phyloP scores from a whole-genome alignment of 2,329 filamentous ascomycete species.

The Sphaerostilbella broomeana region DNA sequence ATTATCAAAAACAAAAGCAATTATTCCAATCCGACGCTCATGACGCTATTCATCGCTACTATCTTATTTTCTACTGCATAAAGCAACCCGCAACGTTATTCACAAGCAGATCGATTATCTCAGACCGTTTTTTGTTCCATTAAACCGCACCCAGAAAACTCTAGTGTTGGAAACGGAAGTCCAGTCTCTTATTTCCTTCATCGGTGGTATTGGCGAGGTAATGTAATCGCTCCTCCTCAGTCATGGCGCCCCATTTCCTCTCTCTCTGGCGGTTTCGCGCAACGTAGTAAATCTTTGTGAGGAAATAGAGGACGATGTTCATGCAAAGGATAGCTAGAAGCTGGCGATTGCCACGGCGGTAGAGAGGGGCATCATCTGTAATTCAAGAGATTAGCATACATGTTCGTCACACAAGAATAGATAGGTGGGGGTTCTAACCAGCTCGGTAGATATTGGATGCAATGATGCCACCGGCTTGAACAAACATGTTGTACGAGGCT shows the following conservation, averaged over 20 bases:
- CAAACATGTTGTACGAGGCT: conserved; percentile 54
- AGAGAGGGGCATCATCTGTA: conserved; percentile 46
- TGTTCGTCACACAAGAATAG: no score
- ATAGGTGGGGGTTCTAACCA: conserved; percentile 8
- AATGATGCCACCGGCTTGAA: conserved; percentile 39
- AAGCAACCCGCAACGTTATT: no score
- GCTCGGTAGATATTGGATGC: conserved; percentile 38
- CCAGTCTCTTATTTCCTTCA: conserved; percentile 47
- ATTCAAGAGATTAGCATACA: background rate
- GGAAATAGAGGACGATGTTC: conserved; percentile 40
- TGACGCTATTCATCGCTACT: no score
- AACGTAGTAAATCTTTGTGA: conserved; percentile 41
- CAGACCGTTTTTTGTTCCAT: no score
- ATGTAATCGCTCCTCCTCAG: conserved; percentile 38
- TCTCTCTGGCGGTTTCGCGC: conserved; percentile 41
- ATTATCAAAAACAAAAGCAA: no score
- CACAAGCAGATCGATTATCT: no score
- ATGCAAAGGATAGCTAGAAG: conserved; percentile 41
- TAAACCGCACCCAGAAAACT: no score
- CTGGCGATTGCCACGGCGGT: conserved; percentile 42
- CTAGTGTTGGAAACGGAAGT: conserved; percentile 47
- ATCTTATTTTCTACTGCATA: no score
- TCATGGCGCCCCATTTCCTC: conserved; percentile 36
- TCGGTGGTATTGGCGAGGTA: conserved; percentile 45
- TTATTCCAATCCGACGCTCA: no score